phyloP scores from a whole-genome alignment of 768 basidiomycete genomes.

The Asterophora lycoperdoides region DNA sequence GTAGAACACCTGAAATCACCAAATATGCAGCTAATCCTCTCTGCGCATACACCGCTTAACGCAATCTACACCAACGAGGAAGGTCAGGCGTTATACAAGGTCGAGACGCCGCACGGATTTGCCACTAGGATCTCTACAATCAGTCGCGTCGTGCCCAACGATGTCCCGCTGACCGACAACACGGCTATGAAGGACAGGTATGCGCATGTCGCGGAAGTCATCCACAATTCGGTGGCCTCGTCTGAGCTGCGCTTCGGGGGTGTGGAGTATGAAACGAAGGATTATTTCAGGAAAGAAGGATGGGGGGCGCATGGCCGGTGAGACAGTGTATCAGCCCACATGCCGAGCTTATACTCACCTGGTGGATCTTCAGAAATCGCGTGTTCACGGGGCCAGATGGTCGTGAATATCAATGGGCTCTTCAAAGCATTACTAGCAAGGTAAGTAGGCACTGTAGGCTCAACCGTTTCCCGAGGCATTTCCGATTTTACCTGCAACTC shows the following conservation, averaged over 20 bases:
- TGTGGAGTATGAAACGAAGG: constrained; percentile 19
- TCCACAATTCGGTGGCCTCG: constrained; percentile 11
- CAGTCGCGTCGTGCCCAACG: constrained; percentile 11
- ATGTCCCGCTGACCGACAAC: background rate
- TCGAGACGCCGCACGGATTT: constrained; percentile 7
- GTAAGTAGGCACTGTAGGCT: constrained; percentile 6
- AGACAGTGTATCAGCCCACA: background rate
- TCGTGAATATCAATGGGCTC: constrained; percentile 20
- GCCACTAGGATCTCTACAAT: constrained; percentile 7
- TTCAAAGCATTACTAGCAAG: background rate
- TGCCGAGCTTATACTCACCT: background rate
- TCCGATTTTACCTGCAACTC: background rate
- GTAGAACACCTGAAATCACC: background rate
- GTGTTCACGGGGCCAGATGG: constrained; percentile 20
- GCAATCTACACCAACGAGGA: constrained; percentile 18
- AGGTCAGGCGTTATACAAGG: constrained; percentile 21
- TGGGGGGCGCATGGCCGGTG: constrained; percentile 16
- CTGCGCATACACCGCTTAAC: constrained; percentile 12
- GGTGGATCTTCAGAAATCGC: constrained; percentile 12
- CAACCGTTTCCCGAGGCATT: background rate
- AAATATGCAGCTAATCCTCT: constrained; percentile 18
- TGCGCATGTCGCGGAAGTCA: constrained; percentile 9
- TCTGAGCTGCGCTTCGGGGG: constrained; percentile 27
- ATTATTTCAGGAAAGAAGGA: constrained; percentile 23
- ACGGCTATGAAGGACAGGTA: constrained; percentile 13